A percentile compares a stretch with the other conserved stretches of the same genome.
phyloP scores from a whole-genome alignment of 1,139 yeast species.

The Pichia sp. region DNA sequence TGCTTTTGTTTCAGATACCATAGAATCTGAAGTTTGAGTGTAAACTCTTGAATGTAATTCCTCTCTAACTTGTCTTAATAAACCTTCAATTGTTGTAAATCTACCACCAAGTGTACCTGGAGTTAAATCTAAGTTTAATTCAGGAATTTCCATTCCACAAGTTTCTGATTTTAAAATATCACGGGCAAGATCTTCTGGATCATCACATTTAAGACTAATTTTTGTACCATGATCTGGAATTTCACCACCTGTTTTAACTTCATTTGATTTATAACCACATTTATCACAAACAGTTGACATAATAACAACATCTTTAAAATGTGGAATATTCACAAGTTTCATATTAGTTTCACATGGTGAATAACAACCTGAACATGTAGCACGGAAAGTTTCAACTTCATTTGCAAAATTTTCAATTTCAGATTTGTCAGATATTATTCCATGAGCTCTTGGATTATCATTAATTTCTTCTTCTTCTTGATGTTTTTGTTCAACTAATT shows the following conservation, averaged over 20 bases:
- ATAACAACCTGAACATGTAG: conserved; percentile 88
- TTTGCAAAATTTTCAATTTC: conserved; percentile 80
- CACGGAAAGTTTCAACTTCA: conserved; percentile 89
- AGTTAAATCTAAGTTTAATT: conserved; percentile 80
- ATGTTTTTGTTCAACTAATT: conserved; percentile 11
- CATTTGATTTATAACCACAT: conserved; percentile 96
- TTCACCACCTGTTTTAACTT: conserved; percentile 97
- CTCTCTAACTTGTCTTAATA: conserved; percentile 79
- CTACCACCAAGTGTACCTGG: conserved; percentile 98
- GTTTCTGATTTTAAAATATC: conserved; percentile 94
- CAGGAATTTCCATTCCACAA: conserved; percentile 81
- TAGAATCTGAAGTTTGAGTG: conserved; percentile 82
- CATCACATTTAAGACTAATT: conserved; percentile 70
- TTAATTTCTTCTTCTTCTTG: conserved; percentile 21
- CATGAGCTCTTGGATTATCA: conserved; percentile 47
- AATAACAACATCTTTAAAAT: conserved; percentile 92
- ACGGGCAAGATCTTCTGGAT: conserved; percentile 89
- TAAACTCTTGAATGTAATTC: conserved; percentile 84
- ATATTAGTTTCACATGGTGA: conserved; percentile 83
- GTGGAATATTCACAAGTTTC: conserved; percentile 96
- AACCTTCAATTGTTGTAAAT: conserved; percentile 94
- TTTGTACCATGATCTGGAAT: conserved; percentile 81
- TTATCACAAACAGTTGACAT: conserved; percentile 91
- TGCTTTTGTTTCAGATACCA: conserved; percentile 68
- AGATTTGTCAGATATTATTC: conserved; percentile 58